These are phyloP conservation scores for Leccinum longicurvipes DNA, from an alignment of 768 basidiomycete genomes.

Conservation along the genomic window DNA sequence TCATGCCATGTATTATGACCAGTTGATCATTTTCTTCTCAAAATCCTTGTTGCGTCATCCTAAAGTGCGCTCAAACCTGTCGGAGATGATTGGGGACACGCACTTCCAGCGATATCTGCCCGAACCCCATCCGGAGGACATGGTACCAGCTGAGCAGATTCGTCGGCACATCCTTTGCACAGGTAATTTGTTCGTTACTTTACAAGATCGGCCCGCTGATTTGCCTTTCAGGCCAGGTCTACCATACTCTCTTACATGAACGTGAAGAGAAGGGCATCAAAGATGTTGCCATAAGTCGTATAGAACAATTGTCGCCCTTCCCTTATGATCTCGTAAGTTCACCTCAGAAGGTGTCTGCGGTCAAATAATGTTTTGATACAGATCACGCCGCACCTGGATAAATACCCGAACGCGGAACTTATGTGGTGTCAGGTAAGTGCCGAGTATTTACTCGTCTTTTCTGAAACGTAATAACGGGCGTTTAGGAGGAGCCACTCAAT, in stretches of 20 bases:
- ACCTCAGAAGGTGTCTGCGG: background rate
- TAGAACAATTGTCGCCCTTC: slow-evolving; percentile 96
- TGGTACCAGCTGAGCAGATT: slow-evolving; percentile 82
- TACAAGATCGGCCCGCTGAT: background rate
- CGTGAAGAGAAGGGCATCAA: slow-evolving; percentile 89
- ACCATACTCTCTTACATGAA: slow-evolving; percentile 84
- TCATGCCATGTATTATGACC: background rate
- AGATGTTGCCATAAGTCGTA: slow-evolving; percentile 88
- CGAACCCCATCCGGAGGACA: slow-evolving; percentile 66
- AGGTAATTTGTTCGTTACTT: slow-evolving; percentile 36
- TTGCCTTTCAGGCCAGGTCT: slow-evolving; percentile 74
- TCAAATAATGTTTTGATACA: slow-evolving; percentile 28
- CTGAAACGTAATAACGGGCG: background rate
- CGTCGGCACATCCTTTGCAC: slow-evolving; percentile 90
- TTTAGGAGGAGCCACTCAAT: slow-evolving; percentile 90
- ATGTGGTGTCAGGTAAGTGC: slow-evolving; percentile 82
- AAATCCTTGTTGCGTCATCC: slow-evolving; percentile 95
- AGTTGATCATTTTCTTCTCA: slow-evolving; percentile 96
- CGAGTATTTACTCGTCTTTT: background rate
- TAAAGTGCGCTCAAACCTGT: slow-evolving; percentile 78
- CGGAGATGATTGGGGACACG: slow-evolving; percentile 87
- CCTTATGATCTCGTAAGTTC: slow-evolving; percentile 85
- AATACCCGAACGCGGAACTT: slow-evolving; percentile 91
- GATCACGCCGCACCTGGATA: slow-evolving; percentile 92
- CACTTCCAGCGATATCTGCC: slow-evolving; percentile 93